Percentiles rank a stretch among this genome's conserved stretches.
Evolutionary conservation across 2,329 filamentous ascomycete genomes (phyloP).

Genomic region (Pseudofabraea citricarpa): DNA sequence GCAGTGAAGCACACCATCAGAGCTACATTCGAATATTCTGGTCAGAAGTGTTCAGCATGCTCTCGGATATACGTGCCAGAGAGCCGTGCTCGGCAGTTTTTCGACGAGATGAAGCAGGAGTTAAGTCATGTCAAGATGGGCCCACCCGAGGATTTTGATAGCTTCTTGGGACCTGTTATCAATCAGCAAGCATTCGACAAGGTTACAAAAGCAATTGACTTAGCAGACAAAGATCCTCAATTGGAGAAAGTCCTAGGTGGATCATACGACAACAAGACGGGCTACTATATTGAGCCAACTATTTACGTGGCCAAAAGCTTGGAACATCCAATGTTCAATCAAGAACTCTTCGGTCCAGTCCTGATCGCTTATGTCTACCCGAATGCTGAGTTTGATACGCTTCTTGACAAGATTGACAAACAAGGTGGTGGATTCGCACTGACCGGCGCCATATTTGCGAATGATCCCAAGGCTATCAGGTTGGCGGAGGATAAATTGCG

Average conservation of each 20-base stretch:
- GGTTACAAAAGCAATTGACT: conserved; percentile 70
- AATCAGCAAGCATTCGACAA: conserved; percentile 79
- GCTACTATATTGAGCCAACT: conserved; percentile 81
- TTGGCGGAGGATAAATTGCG: conserved; percentile 66
- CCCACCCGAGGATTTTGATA: conserved; percentile 59
- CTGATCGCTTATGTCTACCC: conserved; percentile 74
- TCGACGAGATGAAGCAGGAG: conserved; percentile 61
- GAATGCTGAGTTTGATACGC: conserved; percentile 54
- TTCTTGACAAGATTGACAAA: conserved; percentile 67
- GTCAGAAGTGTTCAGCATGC: conserved; percentile 86
- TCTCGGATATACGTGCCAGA: conserved; percentile 74
- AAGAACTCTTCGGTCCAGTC: conserved; percentile 79
- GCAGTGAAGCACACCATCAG: conserved; percentile 78
- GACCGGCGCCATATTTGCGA: conserved; percentile 71
- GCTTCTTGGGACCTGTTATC: conserved; percentile 87
- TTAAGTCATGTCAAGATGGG: conserved; percentile 67
- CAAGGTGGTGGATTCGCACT: conserved; percentile 52
- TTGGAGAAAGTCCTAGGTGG: conserved; percentile 73
- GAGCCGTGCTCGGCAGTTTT: conserved; percentile 70
- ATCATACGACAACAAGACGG: conserved; percentile 70
- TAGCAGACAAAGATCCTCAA: conserved; percentile 67
- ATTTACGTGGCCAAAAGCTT: conserved; percentile 73
- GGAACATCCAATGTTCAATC: conserved; percentile 66
- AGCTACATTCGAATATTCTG: conserved; percentile 85
- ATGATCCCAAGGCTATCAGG: conserved; percentile 60